Base-by-base conservation (phyloP, 768 basidiomycete genomes). In the Boletales sp. region DNA sequence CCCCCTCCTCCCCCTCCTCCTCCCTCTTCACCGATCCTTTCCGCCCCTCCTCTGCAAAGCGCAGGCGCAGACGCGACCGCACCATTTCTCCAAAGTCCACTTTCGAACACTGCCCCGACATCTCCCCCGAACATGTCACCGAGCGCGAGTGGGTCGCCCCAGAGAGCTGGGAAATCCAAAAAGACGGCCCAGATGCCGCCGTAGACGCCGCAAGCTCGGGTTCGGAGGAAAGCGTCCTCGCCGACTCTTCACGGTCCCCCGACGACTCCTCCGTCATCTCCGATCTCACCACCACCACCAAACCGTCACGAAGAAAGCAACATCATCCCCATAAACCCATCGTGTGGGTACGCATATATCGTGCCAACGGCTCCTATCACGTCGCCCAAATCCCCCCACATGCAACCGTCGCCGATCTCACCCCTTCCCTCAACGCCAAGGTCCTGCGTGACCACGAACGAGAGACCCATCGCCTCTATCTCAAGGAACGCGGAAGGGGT, bases 401-500 rank as follows among this genome's bases (percentile, higher is more conserved):
- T 15, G 80, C 84, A 10, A 91, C 86, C 2, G 90, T 90, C 3
- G 76, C 76, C 11, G 80, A 85, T 25, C 64, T 96, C 43, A 80
- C 79, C 7, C 74, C 77, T 2, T 75, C 72, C 39, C 72, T 94
- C 43, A 84, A 83, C 25, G 68, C 74, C 54, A 86, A 82, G 61
- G 59, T 86, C 37, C 57, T 81, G 34, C 56, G 67, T 43, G 73
- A 74, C 28, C 70, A 76, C 40, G 78, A 80, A 10, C 66, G 74
- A 44, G 82, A 85, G 58, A 76, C 74, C 13, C 84, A 88, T 74
- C 79, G 80, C 57, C 66, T 84, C 50, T 94, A 87, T 70, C 62
- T 91, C 54, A 84, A 82, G 63, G 86, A 90, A 64, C 77, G 85
- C 10, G 87, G 87, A 44, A 67, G 87, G 70, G 88, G 88, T 88